Conservation (phyloP, 2,329 filamentous ascomycete species). For the Paraphoma chrysanthemicola region DNA sequence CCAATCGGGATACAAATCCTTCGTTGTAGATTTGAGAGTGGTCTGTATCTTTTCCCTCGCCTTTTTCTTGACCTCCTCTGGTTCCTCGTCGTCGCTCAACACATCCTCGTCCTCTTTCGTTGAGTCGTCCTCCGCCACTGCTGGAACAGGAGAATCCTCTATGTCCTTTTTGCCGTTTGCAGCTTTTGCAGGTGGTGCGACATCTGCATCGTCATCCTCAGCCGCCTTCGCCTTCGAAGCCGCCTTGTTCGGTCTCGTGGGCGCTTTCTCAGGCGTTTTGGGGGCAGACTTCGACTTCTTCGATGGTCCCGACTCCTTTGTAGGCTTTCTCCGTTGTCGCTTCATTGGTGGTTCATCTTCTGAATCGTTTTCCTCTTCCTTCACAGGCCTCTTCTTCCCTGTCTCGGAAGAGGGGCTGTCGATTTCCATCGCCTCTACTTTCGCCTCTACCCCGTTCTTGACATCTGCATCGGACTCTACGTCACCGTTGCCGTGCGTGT, state of each 20-base stretch:
- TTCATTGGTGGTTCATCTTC: constrained; percentile 48
- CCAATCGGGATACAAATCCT: constrained; percentile 96
- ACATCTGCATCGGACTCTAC: constrained; percentile 11
- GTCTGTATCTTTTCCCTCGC: constrained; percentile 81
- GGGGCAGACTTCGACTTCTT: constrained; percentile 24
- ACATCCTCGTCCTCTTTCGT: constrained; percentile 49
- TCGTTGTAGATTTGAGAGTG: constrained; percentile 70
- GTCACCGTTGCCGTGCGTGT: constrained; percentile 13
- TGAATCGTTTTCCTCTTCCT: constrained; percentile 40
- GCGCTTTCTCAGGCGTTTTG: constrained; percentile 29
- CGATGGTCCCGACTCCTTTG: constrained; percentile 22
- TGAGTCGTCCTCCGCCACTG: constrained; percentile 25
- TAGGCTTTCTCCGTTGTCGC: constrained; percentile 42
- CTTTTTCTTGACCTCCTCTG: constrained; percentile 75
- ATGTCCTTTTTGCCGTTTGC: constrained; percentile 27
- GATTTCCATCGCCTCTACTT: constrained; percentile 36
- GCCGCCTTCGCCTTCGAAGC: constrained; percentile 21
- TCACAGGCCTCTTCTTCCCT: constrained; percentile 39
- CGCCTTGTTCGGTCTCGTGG: constrained; percentile 22
- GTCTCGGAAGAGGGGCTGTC: constrained; percentile 29
- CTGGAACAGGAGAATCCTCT: constrained; percentile 29
- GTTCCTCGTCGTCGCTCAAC: constrained; percentile 66
- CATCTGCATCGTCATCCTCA: constrained; percentile 31
- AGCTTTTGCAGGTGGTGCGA: constrained; percentile 16
- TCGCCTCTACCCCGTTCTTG: constrained; percentile 5